Evolutionary conservation across 148 eudicot genomes (phyloP).

Genomic region (Spergularia bocconei): DNA sequence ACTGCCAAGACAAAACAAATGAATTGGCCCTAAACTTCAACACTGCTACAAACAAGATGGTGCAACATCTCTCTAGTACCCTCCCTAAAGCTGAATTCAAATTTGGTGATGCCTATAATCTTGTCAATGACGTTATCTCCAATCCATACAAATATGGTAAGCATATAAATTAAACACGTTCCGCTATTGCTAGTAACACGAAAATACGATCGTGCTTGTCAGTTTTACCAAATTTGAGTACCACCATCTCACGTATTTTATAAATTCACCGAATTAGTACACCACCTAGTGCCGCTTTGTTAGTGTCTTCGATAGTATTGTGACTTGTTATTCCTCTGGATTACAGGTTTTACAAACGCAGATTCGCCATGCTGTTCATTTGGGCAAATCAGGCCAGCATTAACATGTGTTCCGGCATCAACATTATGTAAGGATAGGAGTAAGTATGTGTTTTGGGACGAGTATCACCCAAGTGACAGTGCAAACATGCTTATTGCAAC

Average conservation of each 20-base stretch:
- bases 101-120: conserved; percentile 85
- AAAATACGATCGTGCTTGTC: too few relatives aligned
- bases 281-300: too few relatives aligned
- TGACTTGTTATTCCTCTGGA: neutral
- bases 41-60: conserved; percentile 40
- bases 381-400: conserved; percentile 73
- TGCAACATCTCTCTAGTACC: conserved; percentile 38
- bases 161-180: neutral
- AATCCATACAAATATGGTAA: conserved; percentile 69
- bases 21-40: conserved; percentile 61
- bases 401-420: conserved; percentile 82
- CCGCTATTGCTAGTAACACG: too few relatives aligned
- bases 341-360: conserved; percentile 63
- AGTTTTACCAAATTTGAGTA: too few relatives aligned
- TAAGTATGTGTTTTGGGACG: conserved; percentile 94
- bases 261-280: too few relatives aligned
- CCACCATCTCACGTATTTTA: neutral
- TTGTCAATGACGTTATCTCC: conserved; percentile 66
- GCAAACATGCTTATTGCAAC: conserved; percentile 69
- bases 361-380: conserved; percentile 89
- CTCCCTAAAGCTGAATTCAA: conserved; percentile 59
- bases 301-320: too few relatives aligned
- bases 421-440: conserved; percentile 65
- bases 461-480: conserved; percentile 79
- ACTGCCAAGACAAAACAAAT: conserved; percentile 72